These are phyloP conservation scores for Candida nanaspora DNA, from an alignment of 805 yeast genomes.

Conservation along the genomic window DNA sequence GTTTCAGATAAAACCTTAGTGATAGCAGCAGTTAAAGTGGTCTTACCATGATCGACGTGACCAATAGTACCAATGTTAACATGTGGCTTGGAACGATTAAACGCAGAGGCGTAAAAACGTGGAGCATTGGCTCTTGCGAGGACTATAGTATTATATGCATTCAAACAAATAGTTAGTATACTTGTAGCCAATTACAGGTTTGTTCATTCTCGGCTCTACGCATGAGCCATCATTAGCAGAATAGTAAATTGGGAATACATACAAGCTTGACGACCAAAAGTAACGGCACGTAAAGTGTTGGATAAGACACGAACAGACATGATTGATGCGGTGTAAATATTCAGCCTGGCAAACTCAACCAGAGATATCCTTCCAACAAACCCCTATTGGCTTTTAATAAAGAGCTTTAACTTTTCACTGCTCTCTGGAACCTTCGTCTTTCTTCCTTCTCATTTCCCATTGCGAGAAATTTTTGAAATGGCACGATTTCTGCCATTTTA, in stretches of 20 bases:
- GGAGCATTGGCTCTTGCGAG: conserved; percentile 11
- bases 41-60: conserved; percentile 98
- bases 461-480: neutral
- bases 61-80: conserved; percentile 97
- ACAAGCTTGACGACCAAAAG: conserved; percentile 19
- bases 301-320: conserved; percentile 26
- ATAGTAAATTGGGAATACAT: neutral
- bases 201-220: too few species aligned
- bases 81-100: conserved; percentile 94
- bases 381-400: too few species aligned
- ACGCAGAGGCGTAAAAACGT: conserved; percentile 53
- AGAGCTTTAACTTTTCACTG: conserved; percentile 4
- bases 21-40: conserved; percentile 97
- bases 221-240: too few species aligned
- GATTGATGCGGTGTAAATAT: conserved; percentile 2
- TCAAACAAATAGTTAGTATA: neutral
- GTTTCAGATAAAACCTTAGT: conserved; percentile 83
- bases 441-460: neutral
- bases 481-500: neutral
- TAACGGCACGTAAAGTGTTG: conserved; percentile 19
- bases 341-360: too few species aligned
- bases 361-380: neutral
- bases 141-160: conserved; percentile 3
- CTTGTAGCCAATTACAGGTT: too few species aligned
- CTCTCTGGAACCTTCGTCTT: neutral